These are phyloP conservation scores for Aegilops sharonensis DNA, from an alignment of 176 grass and related monocot genomes.

Conservation along the genomic window DNA sequence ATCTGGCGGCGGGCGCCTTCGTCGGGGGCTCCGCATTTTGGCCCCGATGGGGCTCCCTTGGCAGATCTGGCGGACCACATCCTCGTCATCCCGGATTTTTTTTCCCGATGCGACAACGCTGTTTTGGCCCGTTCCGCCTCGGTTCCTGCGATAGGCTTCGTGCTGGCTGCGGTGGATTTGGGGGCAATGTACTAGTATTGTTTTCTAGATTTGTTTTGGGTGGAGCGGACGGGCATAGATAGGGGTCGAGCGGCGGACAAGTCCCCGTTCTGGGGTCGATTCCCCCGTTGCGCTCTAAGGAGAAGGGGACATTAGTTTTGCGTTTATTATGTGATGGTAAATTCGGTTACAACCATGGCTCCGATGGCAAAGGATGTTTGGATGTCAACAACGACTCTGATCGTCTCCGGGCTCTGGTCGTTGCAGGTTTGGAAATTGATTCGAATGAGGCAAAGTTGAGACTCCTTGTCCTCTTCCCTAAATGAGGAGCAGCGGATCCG, in stretches of 20 bases:
- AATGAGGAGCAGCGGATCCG: slow-evolving; percentile 6
- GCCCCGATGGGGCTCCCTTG: not conserved
- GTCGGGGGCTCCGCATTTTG: not conserved
- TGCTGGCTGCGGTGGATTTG: not conserved
- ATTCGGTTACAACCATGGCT: not conserved
- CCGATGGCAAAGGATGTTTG: not conserved
- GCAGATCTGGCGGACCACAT: slow-evolving; percentile 26
- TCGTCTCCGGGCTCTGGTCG: no score
- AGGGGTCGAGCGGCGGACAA: not conserved
- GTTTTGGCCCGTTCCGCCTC: not conserved
- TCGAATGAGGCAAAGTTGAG: not conserved
- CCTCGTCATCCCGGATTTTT: not conserved
- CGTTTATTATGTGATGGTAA: not conserved
- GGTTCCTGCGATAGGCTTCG: not conserved
- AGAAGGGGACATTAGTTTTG: not conserved
- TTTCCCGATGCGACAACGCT: not conserved
- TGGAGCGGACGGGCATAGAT: not conserved
- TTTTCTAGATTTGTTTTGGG: not conserved
- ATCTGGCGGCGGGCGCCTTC: slow-evolving; percentile 3
- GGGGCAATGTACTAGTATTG: not conserved
- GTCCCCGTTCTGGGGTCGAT: not conserved
- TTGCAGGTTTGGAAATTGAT: not conserved
- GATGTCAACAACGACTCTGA: not conserved
- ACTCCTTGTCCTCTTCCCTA: not conserved
- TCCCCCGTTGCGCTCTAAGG: not conserved